Evolutionary conservation across 345 rosid species (phyloP).

Genomic region (Rhodomyrtus tomentosa): DNA sequence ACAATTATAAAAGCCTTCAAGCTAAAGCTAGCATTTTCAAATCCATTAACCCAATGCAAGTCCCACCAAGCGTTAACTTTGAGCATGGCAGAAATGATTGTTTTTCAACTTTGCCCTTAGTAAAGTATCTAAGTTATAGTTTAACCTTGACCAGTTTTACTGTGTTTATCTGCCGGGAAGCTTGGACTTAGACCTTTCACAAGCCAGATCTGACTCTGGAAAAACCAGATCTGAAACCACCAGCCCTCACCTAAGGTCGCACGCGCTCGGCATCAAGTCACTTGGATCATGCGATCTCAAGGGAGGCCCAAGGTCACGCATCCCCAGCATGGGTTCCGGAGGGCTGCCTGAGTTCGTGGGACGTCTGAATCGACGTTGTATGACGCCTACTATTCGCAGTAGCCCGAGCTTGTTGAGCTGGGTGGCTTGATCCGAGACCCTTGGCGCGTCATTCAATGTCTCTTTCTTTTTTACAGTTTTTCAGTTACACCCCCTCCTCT

Average conservation of each 20-base stretch:
- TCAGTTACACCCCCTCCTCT: not conserved
- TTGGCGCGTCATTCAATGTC: fast-evolving
- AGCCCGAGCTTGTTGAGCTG: not conserved
- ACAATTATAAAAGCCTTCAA: not conserved
- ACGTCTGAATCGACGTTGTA: fast-evolving
- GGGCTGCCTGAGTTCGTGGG: fast-evolving
- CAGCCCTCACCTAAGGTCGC: fast-evolving
- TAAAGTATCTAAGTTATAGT: not conserved
- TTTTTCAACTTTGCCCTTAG: not conserved
- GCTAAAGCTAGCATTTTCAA: not conserved
- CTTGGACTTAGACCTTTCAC: not conserved
- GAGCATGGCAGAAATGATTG: too few relatives aligned
- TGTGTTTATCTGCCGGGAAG: not conserved
- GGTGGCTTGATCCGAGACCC: not conserved
- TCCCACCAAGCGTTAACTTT: not conserved
- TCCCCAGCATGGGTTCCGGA: fast-evolving
- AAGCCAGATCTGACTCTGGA: fast-evolving
- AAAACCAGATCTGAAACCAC: fast-evolving
- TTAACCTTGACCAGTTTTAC: not conserved
- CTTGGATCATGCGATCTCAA: fast-evolving
- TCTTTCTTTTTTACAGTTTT: not conserved
- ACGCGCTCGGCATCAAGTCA: fast-evolving
- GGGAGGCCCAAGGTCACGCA: fast-evolving
- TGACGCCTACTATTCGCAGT: too few relatives aligned
- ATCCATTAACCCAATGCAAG: not conserved